phyloP scores from a whole-genome alignment of 169 alveolate species.

The Plasmodium gallinaceum region DNA sequence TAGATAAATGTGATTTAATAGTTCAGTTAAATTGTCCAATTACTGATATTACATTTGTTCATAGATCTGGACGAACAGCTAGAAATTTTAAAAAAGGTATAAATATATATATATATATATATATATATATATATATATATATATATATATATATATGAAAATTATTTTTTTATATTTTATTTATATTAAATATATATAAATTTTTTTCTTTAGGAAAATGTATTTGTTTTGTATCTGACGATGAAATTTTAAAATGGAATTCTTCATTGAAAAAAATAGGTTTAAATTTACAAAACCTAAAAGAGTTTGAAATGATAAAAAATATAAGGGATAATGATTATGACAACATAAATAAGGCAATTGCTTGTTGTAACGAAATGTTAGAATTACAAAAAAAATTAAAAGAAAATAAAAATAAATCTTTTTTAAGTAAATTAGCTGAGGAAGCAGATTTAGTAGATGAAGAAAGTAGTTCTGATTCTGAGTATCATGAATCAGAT shows the following conservation, averaged over 20 bases:
- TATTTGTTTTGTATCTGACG: constrained; percentile 60
- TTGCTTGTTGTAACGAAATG: constrained; percentile 39
- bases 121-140: background rate
- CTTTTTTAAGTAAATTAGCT: constrained; percentile 36
- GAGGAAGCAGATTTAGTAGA: constrained; percentile 53
- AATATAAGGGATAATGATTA: constrained; percentile 13
- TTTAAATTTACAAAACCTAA: constrained; percentile 25
- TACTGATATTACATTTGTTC: constrained; percentile 92
- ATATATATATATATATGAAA: constrained; percentile 5
- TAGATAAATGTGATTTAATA: constrained; percentile 94
- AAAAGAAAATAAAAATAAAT: constrained; percentile 15
- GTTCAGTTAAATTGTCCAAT: constrained; percentile 94
- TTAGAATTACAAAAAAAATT: constrained; percentile 40
- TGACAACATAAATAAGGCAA: constrained; percentile 27
- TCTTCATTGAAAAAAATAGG: constrained; percentile 48
- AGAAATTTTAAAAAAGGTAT: constrained; percentile 93
- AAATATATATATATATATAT: background rate
- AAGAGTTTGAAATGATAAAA: constrained; percentile 41
- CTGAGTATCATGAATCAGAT: constrained; percentile 18
- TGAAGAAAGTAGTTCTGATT: constrained; percentile 46
- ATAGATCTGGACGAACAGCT: constrained; percentile 97
- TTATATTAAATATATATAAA: background rate
- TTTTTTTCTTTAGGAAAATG: constrained; percentile 40
- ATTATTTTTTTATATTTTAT: constrained; percentile 8
- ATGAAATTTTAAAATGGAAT: constrained; percentile 39